Percentiles rank a stretch among this genome's conserved stretches.
These are phyloP conservation scores for Ophiocordyceps australis DNA, from an alignment of 2,329 filamentous ascomycete species.

Conservation along the genomic window DNA sequence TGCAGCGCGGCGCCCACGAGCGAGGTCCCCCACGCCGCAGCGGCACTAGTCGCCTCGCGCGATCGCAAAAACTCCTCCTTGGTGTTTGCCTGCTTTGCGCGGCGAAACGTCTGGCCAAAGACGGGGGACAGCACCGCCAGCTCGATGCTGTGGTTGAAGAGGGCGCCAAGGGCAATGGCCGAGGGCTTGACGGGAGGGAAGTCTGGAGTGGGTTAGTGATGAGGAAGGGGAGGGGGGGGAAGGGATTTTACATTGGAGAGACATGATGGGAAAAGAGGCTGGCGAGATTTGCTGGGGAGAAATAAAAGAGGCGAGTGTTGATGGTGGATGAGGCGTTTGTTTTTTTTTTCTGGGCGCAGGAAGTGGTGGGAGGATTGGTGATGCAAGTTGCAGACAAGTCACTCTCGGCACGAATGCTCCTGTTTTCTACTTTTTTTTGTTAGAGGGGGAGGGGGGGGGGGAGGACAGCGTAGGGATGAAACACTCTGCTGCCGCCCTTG, in stretches of 20 bases:
- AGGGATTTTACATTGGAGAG: constrained; percentile 35
- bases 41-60: constrained; percentile 78
- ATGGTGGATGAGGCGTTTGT: too few species aligned
- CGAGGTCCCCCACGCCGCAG: constrained; percentile 77
- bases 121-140: constrained; percentile 74
- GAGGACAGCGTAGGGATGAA: too few species aligned
- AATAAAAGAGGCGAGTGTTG: too few species aligned
- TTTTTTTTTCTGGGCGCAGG: too few species aligned
- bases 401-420: too few species aligned
- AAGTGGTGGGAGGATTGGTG: too few species aligned
- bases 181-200: constrained; percentile 81
- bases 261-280: constrained; percentile 22
- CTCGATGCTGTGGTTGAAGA: constrained; percentile 89
- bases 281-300: constrained; percentile 1
- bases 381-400: too few species aligned
- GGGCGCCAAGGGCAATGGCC: constrained; percentile 85
- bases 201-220: constrained; percentile 17
- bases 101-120: constrained; percentile 89
- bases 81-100: constrained; percentile 76
- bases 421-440: too few species aligned
- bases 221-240: not conserved
- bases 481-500: too few species aligned
- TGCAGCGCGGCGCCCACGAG: constrained; percentile 78
- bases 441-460: too few species aligned
- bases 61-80: constrained; percentile 94